phyloP scores from a whole-genome alignment of 1,139 yeast genomes.

The Pneumocystis murina region DNA sequence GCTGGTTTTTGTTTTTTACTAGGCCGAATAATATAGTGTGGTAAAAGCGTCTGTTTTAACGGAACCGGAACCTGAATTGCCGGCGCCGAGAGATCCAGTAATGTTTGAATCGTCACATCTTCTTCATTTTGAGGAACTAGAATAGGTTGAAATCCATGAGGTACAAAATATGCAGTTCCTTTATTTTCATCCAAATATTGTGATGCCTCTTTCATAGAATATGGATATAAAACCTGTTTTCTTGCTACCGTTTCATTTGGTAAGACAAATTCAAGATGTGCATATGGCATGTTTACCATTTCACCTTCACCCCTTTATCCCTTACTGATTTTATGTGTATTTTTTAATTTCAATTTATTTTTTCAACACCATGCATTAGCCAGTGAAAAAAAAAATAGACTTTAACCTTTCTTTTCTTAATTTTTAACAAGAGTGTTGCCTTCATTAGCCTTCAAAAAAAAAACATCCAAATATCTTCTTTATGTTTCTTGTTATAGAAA shows the following conservation, averaged over 20 bases:
- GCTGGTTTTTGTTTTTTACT: background rate
- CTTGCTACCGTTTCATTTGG: background rate
- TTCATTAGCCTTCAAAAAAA: no score
- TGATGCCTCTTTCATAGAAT: constrained; percentile 9
- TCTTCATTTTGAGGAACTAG: constrained; percentile 4
- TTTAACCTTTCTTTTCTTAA: no score
- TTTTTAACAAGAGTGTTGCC: no score
- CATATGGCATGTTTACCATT: background rate
- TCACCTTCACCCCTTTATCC: no score
- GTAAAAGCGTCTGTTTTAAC: constrained; percentile 2
- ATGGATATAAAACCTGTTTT: background rate
- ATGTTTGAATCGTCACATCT: background rate
- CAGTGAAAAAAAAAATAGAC: no score
- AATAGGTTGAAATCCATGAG: constrained; percentile 9
- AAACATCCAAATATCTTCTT: no score
- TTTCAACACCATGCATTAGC: no score
- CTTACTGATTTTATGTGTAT: no score
- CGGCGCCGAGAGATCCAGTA: background rate
- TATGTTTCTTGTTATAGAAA: no score
- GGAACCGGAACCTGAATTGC: background rate
- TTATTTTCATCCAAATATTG: background rate
- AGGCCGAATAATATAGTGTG: constrained; percentile 2
- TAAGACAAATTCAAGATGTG: background rate
- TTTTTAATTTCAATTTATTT: no score
- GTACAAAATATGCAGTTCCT: constrained; percentile 10